Evolutionary conservation across 2,329 filamentous ascomycete genomes (phyloP).

Genomic region (Biscogniauxia marginata): DNA sequence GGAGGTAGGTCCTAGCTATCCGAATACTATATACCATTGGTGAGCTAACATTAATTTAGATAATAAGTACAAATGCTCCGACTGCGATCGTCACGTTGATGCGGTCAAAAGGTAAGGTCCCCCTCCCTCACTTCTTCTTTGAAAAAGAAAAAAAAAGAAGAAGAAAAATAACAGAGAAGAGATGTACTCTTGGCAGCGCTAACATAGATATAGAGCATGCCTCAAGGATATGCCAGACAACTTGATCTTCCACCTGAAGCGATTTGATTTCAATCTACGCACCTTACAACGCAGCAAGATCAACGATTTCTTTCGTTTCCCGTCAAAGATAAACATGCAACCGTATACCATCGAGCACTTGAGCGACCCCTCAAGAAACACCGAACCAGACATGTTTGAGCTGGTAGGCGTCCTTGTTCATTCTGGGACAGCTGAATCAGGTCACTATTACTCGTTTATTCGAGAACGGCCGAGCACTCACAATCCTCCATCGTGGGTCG

Average conservation of each 20-base stretch:
- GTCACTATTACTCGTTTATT: conserved; percentile 96
- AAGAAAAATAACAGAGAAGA: neutral
- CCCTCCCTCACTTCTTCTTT: no score
- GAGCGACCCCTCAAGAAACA: conserved; percentile 56
- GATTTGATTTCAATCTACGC: conserved; percentile 77
- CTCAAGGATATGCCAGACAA: conserved; percentile 91
- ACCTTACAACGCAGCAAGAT: conserved; percentile 85
- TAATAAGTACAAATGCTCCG: conserved; percentile 97
- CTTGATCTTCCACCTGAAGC: conserved; percentile 90
- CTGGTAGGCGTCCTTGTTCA: conserved; percentile 95
- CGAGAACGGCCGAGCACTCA: conserved; percentile 67
- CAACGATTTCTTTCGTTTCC: conserved; percentile 92
- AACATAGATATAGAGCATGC: conserved; percentile 62
- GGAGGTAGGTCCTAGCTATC: conserved; percentile 55
- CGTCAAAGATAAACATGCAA: conserved; percentile 77
- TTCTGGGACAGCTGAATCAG: conserved; percentile 86
- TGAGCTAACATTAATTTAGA: conserved; percentile 48
- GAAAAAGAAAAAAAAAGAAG: no score
- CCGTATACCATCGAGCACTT: conserved; percentile 88
- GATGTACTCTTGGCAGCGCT: conserved; percentile 7
- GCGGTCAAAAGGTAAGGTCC: conserved; percentile 73
- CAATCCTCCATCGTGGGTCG: conserved; percentile 65
- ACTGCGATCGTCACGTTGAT: conserved; percentile 84
- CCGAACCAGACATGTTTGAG: conserved; percentile 76
- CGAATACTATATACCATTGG: neutral